Conservation (phyloP, 1,284 basidiomycete species). For the Irpex sp. region DNA sequence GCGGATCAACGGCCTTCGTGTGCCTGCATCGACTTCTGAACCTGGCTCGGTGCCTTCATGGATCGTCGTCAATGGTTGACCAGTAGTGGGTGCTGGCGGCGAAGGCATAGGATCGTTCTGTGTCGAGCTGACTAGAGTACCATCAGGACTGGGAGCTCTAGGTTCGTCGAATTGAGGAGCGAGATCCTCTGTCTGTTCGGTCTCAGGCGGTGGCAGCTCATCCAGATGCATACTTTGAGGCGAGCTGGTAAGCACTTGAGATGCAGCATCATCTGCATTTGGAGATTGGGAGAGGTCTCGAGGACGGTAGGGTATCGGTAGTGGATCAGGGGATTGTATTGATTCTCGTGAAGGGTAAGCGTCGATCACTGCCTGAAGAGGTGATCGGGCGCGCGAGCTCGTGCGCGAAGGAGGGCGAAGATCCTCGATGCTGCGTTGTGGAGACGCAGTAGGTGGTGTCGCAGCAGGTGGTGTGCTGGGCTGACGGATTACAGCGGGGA, state of each 20-base stretch:
- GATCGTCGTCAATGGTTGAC: constrained; percentile 27
- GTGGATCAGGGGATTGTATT: constrained; percentile 31
- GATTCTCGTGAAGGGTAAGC: constrained; percentile 16
- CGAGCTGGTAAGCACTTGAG: constrained; percentile 9
- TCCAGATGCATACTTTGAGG: constrained; percentile 10
- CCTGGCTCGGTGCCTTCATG: constrained; percentile 21
- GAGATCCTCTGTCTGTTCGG: background rate
- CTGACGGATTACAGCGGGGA: constrained; percentile 4
- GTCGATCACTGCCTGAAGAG: background rate
- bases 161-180: background rate
- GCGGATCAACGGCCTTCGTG: constrained; percentile 36
- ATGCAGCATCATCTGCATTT: background rate
- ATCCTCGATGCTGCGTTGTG: constrained; percentile 2
- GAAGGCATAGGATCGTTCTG: constrained; percentile 17
- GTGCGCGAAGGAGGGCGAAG: constrained; percentile 7
- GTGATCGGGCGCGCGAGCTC: constrained; percentile 1
- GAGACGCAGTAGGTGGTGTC: constrained; percentile 1
- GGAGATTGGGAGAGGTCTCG: constrained; percentile 12
- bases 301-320: constrained; percentile 32
- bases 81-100: constrained; percentile 21
- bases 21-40: constrained; percentile 10
- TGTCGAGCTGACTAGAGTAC: constrained; percentile 13
- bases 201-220: background rate
- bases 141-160: constrained; percentile 5
- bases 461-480: background rate